A percentile compares a stretch with the other conserved stretches of the same genome.
Evolutionary conservation across 2,329 filamentous ascomycete genomes (phyloP).

Genomic region (Magnaporthiopsis rhizophila): DNA sequence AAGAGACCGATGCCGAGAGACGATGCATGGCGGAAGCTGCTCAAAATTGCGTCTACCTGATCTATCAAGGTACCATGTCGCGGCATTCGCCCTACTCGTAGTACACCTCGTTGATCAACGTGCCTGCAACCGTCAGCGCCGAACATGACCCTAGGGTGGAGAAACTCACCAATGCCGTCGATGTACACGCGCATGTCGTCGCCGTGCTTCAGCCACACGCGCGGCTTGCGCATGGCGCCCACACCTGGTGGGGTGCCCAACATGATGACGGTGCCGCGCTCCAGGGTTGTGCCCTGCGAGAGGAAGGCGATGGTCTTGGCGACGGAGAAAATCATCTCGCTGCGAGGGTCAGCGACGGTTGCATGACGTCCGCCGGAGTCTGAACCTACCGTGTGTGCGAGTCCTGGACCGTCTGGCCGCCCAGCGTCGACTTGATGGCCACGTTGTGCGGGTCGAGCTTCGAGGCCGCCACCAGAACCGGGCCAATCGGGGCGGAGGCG

Average conservation of each 20-base stretch:
- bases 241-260: conserved; percentile 34
- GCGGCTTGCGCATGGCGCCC: conserved; percentile 29
- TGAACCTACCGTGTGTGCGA: conserved; percentile 20
- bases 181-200: conserved; percentile 28
- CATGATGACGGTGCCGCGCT: conserved; percentile 29
- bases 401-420: conserved; percentile 29
- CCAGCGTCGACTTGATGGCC: conserved; percentile 23
- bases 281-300: conserved; percentile 28
- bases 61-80: no score
- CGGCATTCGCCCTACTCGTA: conserved; percentile 22
- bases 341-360: conserved; percentile 1
- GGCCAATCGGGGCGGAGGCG: conserved; percentile 27
- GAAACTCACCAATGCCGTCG: conserved; percentile 22
- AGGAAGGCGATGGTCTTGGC: conserved; percentile 26
- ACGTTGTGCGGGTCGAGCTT: conserved; percentile 25
- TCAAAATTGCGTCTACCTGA: no score
- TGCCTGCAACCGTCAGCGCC: conserved; percentile 13
- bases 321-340: conserved; percentile 31
- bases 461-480: conserved; percentile 23
- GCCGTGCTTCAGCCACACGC: conserved; percentile 13
- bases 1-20: no score
- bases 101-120: conserved; percentile 27
- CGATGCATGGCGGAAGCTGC: no score
- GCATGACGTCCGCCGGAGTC: background rate
- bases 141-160: background rate